Percentiles rank a stretch among this genome's conserved stretches.
phyloP scores from a whole-genome alignment of 495 filamentous ascomycete genomes.

The Parathielavia hyrcaniae region DNA sequence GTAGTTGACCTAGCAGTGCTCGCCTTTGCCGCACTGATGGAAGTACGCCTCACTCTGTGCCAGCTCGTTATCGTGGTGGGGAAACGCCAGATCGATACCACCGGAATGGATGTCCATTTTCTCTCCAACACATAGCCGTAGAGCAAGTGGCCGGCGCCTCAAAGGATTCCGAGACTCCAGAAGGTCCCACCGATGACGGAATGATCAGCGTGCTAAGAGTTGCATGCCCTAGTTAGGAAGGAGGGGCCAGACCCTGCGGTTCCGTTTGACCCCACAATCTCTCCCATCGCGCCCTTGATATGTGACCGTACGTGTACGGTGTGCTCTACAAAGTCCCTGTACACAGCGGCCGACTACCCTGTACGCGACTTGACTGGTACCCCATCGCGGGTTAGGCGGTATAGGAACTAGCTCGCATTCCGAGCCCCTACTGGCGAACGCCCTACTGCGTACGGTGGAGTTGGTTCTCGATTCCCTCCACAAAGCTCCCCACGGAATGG shows the following conservation, averaged over 20 bases:
- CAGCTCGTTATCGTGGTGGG: slow-evolving; percentile 94
- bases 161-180: no score
- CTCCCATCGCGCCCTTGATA: no score
- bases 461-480: no score
- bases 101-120: slow-evolving; percentile 91
- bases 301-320: slow-evolving; percentile 6
- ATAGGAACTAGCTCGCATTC: slow-evolving; percentile 6
- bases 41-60: slow-evolving; percentile 92
- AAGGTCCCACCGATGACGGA: no score
- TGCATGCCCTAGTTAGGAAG: no score
- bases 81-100: slow-evolving; percentile 88
- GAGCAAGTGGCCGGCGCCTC: no score
- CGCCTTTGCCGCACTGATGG: slow-evolving; percentile 42
- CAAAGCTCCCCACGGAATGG: no score
- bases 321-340: slow-evolving; percentile 2
- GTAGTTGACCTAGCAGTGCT: slow-evolving; percentile 87
- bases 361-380: background rate
- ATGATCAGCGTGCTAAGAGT: no score
- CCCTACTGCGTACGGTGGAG: no score
- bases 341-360: slow-evolving; percentile 6
- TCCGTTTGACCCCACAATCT: no score
- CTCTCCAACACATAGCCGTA: no score
- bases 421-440: slow-evolving; percentile 9
- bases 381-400: background rate
- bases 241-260: no score